Evolutionary conservation across 345 rosid genomes (phyloP).

Genomic region (Gossypium arboreum): DNA sequence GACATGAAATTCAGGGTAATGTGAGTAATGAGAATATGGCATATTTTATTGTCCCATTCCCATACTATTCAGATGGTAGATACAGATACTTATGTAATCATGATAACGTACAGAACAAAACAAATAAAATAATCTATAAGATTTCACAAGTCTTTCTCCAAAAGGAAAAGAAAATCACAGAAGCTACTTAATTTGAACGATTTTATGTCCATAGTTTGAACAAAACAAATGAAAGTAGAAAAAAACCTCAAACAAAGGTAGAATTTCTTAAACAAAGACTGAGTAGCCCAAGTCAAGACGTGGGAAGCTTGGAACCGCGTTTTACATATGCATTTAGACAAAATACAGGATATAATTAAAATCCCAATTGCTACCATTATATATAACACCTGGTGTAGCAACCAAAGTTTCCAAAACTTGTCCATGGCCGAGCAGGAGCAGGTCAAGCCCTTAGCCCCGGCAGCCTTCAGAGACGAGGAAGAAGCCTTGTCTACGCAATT

Average conservation of each 20-base stretch:
- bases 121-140: not conserved
- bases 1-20: not conserved
- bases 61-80: not conserved
- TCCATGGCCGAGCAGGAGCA: slow-evolving; percentile 47
- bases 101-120: not conserved
- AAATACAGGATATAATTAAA: no score
- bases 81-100: no score
- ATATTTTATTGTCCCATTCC: not conserved
- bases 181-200: not conserved
- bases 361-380: not conserved
- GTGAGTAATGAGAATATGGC: not conserved
- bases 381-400: not conserved
- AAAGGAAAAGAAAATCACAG: not conserved
- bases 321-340: not conserved
- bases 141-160: not conserved
- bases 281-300: slow-evolving; percentile 19
- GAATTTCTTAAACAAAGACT: no score
- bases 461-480: slow-evolving; percentile 25
- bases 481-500: not conserved
- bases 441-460: slow-evolving; percentile 48
- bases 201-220: not conserved
- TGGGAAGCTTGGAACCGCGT: not conserved
- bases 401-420: not conserved
- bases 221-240: not conserved
- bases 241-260: not conserved